Percentiles rank a stretch among this genome's conserved stretches.
Evolutionary conservation across 768 basidiomycete species (phyloP).

Genomic region (Phaffia australis): DNA sequence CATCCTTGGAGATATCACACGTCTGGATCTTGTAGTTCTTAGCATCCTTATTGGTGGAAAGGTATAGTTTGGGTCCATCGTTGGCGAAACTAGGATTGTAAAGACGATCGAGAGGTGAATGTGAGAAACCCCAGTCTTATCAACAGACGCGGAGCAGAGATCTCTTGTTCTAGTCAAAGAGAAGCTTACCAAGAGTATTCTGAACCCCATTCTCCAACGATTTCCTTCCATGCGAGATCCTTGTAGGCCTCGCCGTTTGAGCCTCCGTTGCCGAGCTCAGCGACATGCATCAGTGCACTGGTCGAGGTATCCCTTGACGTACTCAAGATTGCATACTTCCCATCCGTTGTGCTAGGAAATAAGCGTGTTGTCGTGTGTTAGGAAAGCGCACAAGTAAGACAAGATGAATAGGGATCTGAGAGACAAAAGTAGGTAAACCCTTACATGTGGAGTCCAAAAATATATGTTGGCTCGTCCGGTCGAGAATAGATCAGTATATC

Average conservation of each 20-base stretch:
- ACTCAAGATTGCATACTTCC: slow-evolving; percentile 52
- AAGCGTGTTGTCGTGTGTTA: background rate
- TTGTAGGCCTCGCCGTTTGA: slow-evolving; percentile 46
- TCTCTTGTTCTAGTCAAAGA: too few species aligned
- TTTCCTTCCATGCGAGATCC: slow-evolving; percentile 60
- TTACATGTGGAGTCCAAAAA: slow-evolving; percentile 43
- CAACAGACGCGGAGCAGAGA: background rate
- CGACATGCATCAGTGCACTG: slow-evolving; percentile 51
- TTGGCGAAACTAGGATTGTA: slow-evolving; percentile 50
- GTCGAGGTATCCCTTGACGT: slow-evolving; percentile 48
- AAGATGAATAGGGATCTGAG: too few species aligned
- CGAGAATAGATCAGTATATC: slow-evolving; percentile 61
- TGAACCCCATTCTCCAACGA: slow-evolving; percentile 58
- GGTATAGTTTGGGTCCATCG: slow-evolving; percentile 52
- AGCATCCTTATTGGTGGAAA: slow-evolving; percentile 56
- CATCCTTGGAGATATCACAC: slow-evolving; percentile 48
- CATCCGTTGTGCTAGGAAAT: slow-evolving; percentile 41
- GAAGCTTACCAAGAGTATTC: slow-evolving; percentile 39
- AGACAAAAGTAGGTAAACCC: too few species aligned
- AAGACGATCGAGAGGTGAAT: slow-evolving; percentile 2
- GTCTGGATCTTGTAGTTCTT: slow-evolving; percentile 57
- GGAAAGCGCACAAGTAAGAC: too few species aligned
- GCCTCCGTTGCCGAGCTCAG: slow-evolving; percentile 47
- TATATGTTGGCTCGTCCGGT: slow-evolving; percentile 53
- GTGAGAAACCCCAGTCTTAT: background rate